Conservation (phyloP, 768 basidiomycete species). For the Agaricus sinodeliciosus region DNA sequence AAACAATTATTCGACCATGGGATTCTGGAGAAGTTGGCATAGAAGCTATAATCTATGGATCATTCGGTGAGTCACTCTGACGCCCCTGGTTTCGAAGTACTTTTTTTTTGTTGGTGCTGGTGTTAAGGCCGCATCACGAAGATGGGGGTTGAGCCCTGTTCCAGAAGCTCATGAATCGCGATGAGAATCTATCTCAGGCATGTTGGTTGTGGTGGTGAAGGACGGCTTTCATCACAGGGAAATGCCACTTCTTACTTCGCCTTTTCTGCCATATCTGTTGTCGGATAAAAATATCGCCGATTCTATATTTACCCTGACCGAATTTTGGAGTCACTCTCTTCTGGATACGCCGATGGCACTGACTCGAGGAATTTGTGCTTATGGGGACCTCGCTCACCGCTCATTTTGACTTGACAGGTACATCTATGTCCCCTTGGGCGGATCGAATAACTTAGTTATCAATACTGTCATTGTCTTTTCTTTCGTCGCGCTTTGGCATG, state of each 20-base stretch:
- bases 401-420: conserved; percentile 45
- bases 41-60: conserved; percentile 96
- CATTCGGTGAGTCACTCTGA: conserved; percentile 49
- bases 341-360: no score
- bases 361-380: no score
- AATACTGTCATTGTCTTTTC: conserved; percentile 83
- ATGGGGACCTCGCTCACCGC: no score
- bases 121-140: no score
- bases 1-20: conserved; percentile 89
- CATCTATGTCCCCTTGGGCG: conserved; percentile 91
- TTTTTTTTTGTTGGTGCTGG: neutral
- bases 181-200: no score
- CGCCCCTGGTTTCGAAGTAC: neutral
- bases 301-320: neutral
- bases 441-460: conserved; percentile 41
- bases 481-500: conserved; percentile 98
- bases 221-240: no score
- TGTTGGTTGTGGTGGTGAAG: no score
- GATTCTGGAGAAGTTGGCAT: conserved; percentile 98
- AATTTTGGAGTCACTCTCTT: neutral
- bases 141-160: no score
- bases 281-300: no score
- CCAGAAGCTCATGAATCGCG: no score
- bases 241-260: no score
- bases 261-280: no score